Conservation (phyloP, 768 basidiomycete genomes). For the Lyophyllum semitale region DNA sequence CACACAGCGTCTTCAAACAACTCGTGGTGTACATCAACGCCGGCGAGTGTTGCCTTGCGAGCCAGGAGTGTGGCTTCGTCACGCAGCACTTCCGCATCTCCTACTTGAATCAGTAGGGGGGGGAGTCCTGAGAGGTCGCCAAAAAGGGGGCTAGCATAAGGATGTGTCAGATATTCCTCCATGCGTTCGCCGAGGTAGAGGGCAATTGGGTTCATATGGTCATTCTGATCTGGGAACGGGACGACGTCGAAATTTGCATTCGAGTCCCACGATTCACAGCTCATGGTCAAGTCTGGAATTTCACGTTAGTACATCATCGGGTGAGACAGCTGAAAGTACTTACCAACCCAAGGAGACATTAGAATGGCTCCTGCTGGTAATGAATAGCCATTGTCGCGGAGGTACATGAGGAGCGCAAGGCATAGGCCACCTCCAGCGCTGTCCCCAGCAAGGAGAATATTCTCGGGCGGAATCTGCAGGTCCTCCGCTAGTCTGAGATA, state of each 20-base stretch:
- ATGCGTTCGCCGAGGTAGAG: constrained; percentile 87
- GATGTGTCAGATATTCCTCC: constrained; percentile 87
- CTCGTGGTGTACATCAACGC: constrained; percentile 86
- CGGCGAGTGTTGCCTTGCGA: constrained; percentile 87
- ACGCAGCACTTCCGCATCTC: constrained; percentile 92
- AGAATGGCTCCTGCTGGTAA: constrained; percentile 85
- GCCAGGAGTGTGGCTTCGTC: constrained; percentile 92
- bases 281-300: constrained; percentile 84
- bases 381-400: constrained; percentile 87
- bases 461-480: constrained; percentile 87
- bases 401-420: constrained; percentile 87
- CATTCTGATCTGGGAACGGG: constrained; percentile 67
- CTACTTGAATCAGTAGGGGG: constrained; percentile 88
- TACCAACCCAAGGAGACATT: constrained; percentile 95
- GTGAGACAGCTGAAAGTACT: constrained; percentile 32
- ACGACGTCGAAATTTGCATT: constrained; percentile 88
- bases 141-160: constrained; percentile 94
- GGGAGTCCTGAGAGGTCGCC: constrained; percentile 87
- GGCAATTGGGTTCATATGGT: constrained; percentile 92
- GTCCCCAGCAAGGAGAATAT: constrained; percentile 87
- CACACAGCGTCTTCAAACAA: constrained; percentile 88
- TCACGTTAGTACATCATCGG: constrained; percentile 4
- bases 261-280: constrained; percentile 97
- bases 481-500: constrained; percentile 89
- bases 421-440: constrained; percentile 91